phyloP scores from a whole-genome alignment of 2,329 filamentous ascomycete species.

The Xylariaceae sp. region DNA sequence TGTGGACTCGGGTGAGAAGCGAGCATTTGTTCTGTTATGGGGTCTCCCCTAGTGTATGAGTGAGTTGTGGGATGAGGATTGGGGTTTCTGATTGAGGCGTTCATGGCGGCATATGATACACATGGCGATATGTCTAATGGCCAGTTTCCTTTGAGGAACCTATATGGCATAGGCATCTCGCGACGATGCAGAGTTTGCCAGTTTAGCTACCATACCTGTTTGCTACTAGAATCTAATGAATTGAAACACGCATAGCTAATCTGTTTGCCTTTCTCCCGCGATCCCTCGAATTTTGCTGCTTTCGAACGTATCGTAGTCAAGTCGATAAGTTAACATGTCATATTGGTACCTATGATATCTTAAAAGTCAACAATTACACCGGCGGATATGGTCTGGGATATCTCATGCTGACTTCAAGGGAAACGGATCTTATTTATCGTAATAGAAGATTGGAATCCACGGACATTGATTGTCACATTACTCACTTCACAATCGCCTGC shows the following conservation, averaged over 20 bases:
- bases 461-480: not conserved
- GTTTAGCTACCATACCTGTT: not conserved
- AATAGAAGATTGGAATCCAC: too few relatives aligned
- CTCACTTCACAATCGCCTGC: slow-evolving; percentile 42
- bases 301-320: too few relatives aligned
- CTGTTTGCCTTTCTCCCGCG: not conserved
- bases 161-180: not conserved
- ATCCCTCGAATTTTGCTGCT: too few relatives aligned
- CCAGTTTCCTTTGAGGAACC: not conserved
- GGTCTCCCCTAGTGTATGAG: slow-evolving; percentile 1
- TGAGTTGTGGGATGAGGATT: not conserved
- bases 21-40: not conserved
- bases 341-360: too few relatives aligned
- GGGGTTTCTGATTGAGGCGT: not conserved
- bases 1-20: not conserved
- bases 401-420: too few relatives aligned
- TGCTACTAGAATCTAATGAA: not conserved
- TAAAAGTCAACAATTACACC: too few relatives aligned
- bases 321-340: too few relatives aligned
- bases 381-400: too few relatives aligned
- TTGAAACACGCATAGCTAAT: not conserved
- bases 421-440: too few relatives aligned
- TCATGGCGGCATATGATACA: not conserved
- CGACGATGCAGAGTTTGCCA: not conserved
- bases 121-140: slow-evolving; percentile 2